Base-by-base conservation (phyloP, 1,284 basidiomycete genomes). In the Apiotrichum mycotoxinovorans region DNA sequence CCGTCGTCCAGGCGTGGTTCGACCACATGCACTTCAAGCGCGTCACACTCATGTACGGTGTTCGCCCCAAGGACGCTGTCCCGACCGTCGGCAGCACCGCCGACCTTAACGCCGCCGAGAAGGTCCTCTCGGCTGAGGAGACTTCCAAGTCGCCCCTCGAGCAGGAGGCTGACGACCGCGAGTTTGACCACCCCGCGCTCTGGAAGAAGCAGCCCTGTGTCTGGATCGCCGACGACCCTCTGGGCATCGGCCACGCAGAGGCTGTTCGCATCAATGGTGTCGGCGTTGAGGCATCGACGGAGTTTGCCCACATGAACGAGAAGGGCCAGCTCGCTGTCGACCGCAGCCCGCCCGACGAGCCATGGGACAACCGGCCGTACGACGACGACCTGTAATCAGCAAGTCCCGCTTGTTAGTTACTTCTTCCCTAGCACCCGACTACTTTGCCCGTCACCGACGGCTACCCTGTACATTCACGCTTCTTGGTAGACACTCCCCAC, bases 141-240 rank as follows among this genome's bases (percentile, higher is more conserved):
- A 46, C 63, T 53, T 58, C 60, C 15, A 57, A 57, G 60, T 65
- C 17, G 54, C 72, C 57, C 62, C 9, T 9, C 18, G 49, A 41
- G 38, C 62, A n/a, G 4, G 26, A 54, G 69, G 71, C 50, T 68
- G 70, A 73, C 59, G 61, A 66, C 33, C 59, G 62, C 49, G 76
- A 73, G 11, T 78, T 77, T 51, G 72, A 78, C 58, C 73, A 78
- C 67, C 78, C 78, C 5, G 77, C 77, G 7, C 45, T 73, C 49
- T 79, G 74, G 74, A 74, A 77, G 70, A 67, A 68, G 44, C 74
- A 75, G 58, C 74, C 76, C 14, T 49, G 67, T 42, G 63, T 78
- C 55, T 79, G 78, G 78, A 62, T 78, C 50, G 68, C 72, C 35
- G 61, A 76, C 38, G 78, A 79, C 62, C 63, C 64, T 26, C 66